phyloP scores from a whole-genome alignment of 306 rosid genomes.

The Dryas octopetala region DNA sequence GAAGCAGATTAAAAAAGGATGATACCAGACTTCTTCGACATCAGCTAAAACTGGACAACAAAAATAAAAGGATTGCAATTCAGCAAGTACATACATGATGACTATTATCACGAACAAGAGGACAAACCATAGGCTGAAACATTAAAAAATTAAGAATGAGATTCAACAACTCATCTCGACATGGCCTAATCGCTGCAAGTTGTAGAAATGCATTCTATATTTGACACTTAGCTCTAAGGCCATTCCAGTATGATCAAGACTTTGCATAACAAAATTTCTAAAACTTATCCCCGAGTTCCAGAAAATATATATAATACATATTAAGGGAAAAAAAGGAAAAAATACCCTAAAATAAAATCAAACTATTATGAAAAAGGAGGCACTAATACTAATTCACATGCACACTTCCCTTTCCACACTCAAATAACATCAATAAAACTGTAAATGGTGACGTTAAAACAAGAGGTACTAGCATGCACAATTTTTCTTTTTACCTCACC shows the following conservation, averaged over 20 bases:
- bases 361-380: not conserved
- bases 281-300: not conserved
- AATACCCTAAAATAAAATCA: not conserved
- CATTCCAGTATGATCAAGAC: not conserved
- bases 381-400: not conserved
- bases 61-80: not conserved
- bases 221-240: not conserved
- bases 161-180: not conserved
- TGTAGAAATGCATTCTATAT: not conserved
- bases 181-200: not conserved
- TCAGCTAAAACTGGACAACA: not conserved
- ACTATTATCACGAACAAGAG: not conserved
- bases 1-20: not conserved
- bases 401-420: not conserved
- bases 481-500: not conserved
- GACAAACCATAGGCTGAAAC: not conserved
- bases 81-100: not conserved
- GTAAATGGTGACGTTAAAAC: not conserved
- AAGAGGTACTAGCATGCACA: not conserved
- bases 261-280: not conserved
- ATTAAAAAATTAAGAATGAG: not conserved
- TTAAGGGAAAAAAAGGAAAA: too few relatives aligned
- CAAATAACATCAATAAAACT: conserved; percentile 5
- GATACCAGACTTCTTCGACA: not conserved
- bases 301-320: not conserved